These are phyloP conservation scores for Pichia cephalocereana DNA, from an alignment of 805 yeast genomes.

Conservation along the genomic window DNA sequence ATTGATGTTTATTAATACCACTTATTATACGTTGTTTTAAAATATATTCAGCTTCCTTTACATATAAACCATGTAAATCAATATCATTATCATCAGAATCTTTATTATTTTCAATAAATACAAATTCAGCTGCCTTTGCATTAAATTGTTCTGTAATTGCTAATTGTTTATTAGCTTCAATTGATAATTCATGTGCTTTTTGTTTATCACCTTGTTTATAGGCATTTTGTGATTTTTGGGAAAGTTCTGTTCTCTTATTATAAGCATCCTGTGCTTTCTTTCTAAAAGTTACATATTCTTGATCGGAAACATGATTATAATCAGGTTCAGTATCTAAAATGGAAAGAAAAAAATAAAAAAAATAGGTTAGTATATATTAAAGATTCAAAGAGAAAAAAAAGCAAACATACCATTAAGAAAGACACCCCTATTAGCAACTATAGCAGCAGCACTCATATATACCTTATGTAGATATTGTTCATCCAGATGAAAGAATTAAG, in stretches of 20 bases:
- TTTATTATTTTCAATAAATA: conserved; percentile 77
- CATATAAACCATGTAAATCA: conserved; percentile 86
- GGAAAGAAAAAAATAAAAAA: neutral
- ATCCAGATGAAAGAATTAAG: too few species aligned
- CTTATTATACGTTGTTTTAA: conserved; percentile 66
- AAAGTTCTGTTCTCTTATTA: conserved; percentile 42
- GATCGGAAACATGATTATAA: conserved; percentile 67
- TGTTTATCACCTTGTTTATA: conserved; percentile 65
- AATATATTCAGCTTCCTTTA: conserved; percentile 77
- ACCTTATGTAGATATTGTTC: neutral
- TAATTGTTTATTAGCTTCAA: conserved; percentile 52
- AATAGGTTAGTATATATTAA: too few species aligned
- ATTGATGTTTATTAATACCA: conserved; percentile 50
- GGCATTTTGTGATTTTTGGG: conserved; percentile 68
- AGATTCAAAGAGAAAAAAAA: neutral
- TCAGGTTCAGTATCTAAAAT: conserved; percentile 28
- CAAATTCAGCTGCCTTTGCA: conserved; percentile 80
- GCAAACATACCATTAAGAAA: conserved; percentile 16
- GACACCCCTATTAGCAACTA: conserved; percentile 19
- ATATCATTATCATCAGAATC: conserved; percentile 83
- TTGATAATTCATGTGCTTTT: conserved; percentile 64
- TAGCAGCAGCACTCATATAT: conserved; percentile 21
- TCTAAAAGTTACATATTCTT: conserved; percentile 54
- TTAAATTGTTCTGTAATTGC: conserved; percentile 61
- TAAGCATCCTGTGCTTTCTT: conserved; percentile 60